phyloP scores from a whole-genome alignment of 768 basidiomycete genomes.

The Termitomyces sp. region DNA sequence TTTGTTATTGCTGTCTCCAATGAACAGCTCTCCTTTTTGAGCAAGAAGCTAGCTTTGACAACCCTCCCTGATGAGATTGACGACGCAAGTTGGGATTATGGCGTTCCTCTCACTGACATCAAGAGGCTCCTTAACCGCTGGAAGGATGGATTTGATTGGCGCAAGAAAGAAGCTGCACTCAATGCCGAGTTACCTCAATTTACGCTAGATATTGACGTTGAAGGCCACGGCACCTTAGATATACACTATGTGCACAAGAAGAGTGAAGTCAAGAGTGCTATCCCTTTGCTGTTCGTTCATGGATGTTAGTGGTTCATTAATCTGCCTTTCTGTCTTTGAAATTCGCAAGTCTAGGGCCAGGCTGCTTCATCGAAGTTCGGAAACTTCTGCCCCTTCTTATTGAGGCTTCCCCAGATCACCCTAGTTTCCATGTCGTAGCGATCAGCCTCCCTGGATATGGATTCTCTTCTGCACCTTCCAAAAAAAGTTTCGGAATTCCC shows the following conservation, averaged over 20 bases:
- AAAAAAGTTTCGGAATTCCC: conserved; percentile 41
- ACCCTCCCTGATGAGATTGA: conserved; percentile 55
- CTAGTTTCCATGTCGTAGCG: conserved; percentile 63
- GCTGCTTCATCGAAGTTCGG: conserved; percentile 51
- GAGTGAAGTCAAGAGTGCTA: conserved; percentile 37
- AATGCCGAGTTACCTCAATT: conserved; percentile 55
- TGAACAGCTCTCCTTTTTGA: conserved; percentile 32
- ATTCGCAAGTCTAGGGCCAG: conserved; percentile 46
- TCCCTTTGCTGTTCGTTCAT: conserved; percentile 42
- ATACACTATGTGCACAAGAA: conserved; percentile 59
- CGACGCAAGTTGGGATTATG: conserved; percentile 42
- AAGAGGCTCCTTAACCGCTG: conserved; percentile 42
- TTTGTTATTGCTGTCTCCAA: conserved; percentile 48
- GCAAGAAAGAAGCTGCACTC: conserved; percentile 43
- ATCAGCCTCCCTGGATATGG: conserved; percentile 57
- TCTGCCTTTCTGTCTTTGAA: background rate
- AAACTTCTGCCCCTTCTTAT: conserved; percentile 55
- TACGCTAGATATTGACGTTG: conserved; percentile 44
- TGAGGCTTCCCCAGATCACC: conserved; percentile 34
- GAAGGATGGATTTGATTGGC: conserved; percentile 54
- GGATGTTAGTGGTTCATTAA: conserved; percentile 34
- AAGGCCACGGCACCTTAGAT: conserved; percentile 35
- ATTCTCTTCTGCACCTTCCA: conserved; percentile 52
- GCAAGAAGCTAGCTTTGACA: conserved; percentile 40
- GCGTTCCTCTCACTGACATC: conserved; percentile 43